phyloP scores from a whole-genome alignment of 2,329 filamentous ascomycete species.

The Stachybotrys chlorohalonatus region DNA sequence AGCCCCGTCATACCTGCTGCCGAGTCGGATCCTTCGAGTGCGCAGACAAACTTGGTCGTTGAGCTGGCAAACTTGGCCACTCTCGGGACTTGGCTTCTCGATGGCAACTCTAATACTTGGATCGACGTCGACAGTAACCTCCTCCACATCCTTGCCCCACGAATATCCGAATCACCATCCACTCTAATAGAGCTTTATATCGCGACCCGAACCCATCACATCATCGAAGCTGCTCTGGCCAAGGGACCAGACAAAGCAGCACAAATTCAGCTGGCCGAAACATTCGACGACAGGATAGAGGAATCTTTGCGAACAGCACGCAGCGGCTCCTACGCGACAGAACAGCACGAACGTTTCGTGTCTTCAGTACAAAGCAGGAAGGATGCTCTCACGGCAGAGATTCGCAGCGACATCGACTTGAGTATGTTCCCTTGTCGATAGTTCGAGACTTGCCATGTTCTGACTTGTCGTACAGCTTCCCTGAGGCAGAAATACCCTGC shows the following conservation, averaged over 20 bases:
- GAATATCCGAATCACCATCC: conserved; percentile 33
- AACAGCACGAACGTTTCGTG: conserved; percentile 25
- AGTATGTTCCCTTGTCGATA: conserved; percentile 13
- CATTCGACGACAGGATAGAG: conserved; percentile 48
- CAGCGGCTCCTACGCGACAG: conserved; percentile 18
- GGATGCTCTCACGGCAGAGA: conserved; percentile 20
- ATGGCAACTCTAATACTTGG: conserved; percentile 27
- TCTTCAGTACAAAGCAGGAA: conserved; percentile 22
- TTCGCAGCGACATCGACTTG: conserved; percentile 11
- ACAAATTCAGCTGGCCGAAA: conserved; percentile 45
- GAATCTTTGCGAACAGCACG: conserved; percentile 28
- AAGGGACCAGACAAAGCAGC: conserved; percentile 38
- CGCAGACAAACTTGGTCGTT: conserved; percentile 25
- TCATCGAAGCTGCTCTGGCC: conserved; percentile 45
- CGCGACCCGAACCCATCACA: conserved; percentile 36
- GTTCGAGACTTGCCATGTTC: conserved; percentile 2
- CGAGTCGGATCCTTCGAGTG: conserved; percentile 22
- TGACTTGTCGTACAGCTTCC: conserved; percentile 5
- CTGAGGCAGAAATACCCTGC: conserved; percentile 29
- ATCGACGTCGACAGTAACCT: conserved; percentile 35
- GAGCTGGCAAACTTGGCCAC: conserved; percentile 41
- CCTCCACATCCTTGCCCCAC: conserved; percentile 32
- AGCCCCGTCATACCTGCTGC: conserved; percentile 21
- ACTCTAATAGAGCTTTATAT: conserved; percentile 34
- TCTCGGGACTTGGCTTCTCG: conserved; percentile 30